Evolutionary conservation across 139 green algal genomes (phyloP), one percentile per base, ranked within the genome.

Genomic region (Chlamydomonas urium): DNA sequence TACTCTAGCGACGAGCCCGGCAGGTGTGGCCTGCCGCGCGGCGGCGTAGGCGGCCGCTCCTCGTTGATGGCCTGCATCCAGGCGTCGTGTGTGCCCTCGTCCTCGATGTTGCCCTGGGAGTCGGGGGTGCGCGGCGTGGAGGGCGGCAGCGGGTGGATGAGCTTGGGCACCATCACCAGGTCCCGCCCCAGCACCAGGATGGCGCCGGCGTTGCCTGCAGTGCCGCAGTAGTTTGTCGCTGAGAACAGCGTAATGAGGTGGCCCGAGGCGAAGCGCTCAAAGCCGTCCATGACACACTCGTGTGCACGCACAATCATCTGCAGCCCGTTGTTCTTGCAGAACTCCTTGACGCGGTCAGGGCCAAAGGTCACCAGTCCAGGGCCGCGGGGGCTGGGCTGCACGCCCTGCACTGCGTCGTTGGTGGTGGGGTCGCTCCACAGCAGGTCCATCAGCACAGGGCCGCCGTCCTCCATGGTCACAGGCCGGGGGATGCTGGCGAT

Each of bases 201-300:
- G 14, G 93, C 93, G 19, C 93, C 94, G 28, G 95, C 53, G 19
- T 63, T 63, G 24, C n/a, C 53, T 63, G 79, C 75, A 3, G 95
- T 98, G 65, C 95, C 95, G 76, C 95, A 99, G 85, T 99, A 99
- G 82, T 99, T 99, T 62, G 95, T 99, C 34, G 95, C 95, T 38
- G 83, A 93, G 85, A 99, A 99, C 2, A 99, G 85, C 1, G 94
- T 99, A 78, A 97, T 97, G 34, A 97, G 86, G 76, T 96, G 92
- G 61, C 91, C 91, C 72, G 96, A 89, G 0, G 95, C 95, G 80
- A 99, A 99, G 62, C 95, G 90, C 86, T 99, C 95, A 78, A 99
- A 99, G 69, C 95, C 95, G 72, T 99, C 95, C 95, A 99, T 99
- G 28, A 99, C 95, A 73, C 95, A 99, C 91, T 99, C 95, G 84